Evolutionary conservation across 1,139 yeast species (phyloP), one percentile per base, ranked within the genome.

Genomic region (Candida labiduridarum): DNA sequence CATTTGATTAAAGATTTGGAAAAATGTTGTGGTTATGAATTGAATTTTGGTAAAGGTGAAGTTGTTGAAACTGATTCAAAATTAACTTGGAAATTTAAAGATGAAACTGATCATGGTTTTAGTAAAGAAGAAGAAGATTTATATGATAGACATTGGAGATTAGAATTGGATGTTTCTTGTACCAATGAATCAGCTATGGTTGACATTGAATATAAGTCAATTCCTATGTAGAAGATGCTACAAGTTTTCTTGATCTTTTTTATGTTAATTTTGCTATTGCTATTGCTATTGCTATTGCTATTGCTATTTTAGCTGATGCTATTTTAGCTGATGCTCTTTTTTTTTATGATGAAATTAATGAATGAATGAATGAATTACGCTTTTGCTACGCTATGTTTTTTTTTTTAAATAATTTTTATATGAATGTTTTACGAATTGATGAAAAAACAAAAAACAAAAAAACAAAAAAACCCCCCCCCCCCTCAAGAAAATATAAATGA

Each of bases 1-100:
- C 92, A 86, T 66, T 72, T 87, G 63, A 72, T 87, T 65, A 77
- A 79, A 55, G 92, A 86, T 58, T 83, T 87, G 68, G 80, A 79
- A 57, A 76, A 74, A 52, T 81, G 84, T 65, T 74, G 86, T 40
- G 89, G 89, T 44, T 74, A 79, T 61, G 74, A 75, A 49, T 71
- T 82, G 72, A 75, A 81, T 49, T 79, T 82, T 63, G 74, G 75
- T 50, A 80, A 80, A 62, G 74, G 77, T 49, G 76, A 72, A 39
- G 70, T 79, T 47, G 68, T 75, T 49, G 85, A 82, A 57, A 75
- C 82, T 34, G 73, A 76, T 25, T 64, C 64, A 48, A 61, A 58
- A 48, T 66, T 80, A 42, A 71, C 76, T 47, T 83, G 87, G 87
- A 79, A 69, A 60, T 84, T 75, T 60, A 71, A 68, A 50, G 87